Evolutionary conservation across 2,329 filamentous ascomycete species (phyloP).

Genomic region (Microcyclosporella mali): DNA sequence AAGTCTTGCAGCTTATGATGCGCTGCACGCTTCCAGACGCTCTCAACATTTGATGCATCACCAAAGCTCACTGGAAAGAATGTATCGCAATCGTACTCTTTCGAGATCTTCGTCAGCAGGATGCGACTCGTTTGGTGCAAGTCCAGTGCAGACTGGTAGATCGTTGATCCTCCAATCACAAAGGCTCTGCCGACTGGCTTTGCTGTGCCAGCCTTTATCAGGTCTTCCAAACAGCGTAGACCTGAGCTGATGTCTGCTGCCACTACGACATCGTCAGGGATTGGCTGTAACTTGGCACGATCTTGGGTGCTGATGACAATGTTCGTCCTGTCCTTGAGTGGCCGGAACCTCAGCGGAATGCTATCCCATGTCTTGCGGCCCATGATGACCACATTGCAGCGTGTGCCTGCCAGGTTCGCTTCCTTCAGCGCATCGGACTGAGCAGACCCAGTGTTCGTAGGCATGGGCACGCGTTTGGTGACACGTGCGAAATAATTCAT

Average conservation of each 20-base stretch:
- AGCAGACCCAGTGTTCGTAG: conserved; percentile 32
- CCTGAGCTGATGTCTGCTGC: conserved; percentile 34
- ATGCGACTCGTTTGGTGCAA: conserved; percentile 55
- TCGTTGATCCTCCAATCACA: conserved; percentile 82
- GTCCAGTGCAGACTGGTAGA: conserved; percentile 68
- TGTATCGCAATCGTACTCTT: conserved; percentile 70
- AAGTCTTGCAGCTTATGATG: conserved; percentile 54
- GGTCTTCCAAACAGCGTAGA: conserved; percentile 29
- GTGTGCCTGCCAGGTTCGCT: conserved; percentile 14
- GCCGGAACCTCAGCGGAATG: conserved; percentile 72
- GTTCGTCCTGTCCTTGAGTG: conserved; percentile 73
- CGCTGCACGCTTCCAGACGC: conserved; percentile 50
- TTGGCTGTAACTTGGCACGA: conserved; percentile 15
- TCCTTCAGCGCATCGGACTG: conserved; percentile 22
- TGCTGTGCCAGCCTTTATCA: conserved; percentile 20
- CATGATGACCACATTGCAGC: conserved; percentile 73
- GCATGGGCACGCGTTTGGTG: conserved; percentile 63
- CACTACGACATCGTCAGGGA: conserved; percentile 48
- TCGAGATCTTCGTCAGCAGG: conserved; percentile 62
- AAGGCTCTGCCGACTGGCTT: conserved; percentile 57
- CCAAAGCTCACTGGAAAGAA: conserved; percentile 60
- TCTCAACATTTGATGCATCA: conserved; percentile 21
- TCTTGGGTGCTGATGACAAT: conserved; percentile 63
- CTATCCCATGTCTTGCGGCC: conserved; percentile 95
- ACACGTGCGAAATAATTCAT: conserved; percentile 94